Base-by-base conservation (phyloP, 1,284 basidiomycete genomes). In the Fomitiporia mediterranea region DNA sequence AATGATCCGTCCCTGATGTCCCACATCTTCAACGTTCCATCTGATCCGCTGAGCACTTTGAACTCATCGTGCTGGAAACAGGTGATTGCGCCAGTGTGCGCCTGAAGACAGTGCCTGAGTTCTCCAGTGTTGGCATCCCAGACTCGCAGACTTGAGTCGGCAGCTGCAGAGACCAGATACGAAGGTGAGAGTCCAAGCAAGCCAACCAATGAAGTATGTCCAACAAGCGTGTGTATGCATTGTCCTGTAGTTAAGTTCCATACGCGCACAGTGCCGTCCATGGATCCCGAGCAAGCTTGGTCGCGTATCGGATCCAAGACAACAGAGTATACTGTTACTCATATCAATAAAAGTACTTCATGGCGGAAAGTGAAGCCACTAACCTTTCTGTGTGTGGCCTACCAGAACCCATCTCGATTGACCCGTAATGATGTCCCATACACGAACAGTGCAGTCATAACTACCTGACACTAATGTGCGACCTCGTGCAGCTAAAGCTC, bases 21-120 rank as follows among this genome's bases (percentile, higher is more conserved):
- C 95, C 95, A 98, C 82, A 97, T 89, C 77, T 97, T 97, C 62
- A 98, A 77, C 40, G 91, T 93, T n/a, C 94, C 95, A 65, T 97
- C 94, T 8, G 88, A 91, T 5, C 95, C 94, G 63, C 87, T 91
- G 42, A 98, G 79, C 50, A 98, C 91, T 69, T 96, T 96, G 77
- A 91, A 91, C 68, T 97, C 94, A 67, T 97, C 94, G 65, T 97
- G 94, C 71, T 94, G 91, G 81, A 97, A 97, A 71, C 94, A 98
- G 5, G 94, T 97, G 65, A 98, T 97, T 9, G 94, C 94, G 21
- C 93, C 94, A 2, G 89, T 87, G 70, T 97, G 94, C 1, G 90
- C 91, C 0, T 87, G 84, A 39, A 97, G 80, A 0, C 86, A 85
- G 65, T 94, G 86, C 34, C 81, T 83, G 37, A 91, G 77, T 61